Evolutionary conservation across 2,329 filamentous ascomycete genomes (phyloP).

Genomic region (Zymoseptoria crescenta): DNA sequence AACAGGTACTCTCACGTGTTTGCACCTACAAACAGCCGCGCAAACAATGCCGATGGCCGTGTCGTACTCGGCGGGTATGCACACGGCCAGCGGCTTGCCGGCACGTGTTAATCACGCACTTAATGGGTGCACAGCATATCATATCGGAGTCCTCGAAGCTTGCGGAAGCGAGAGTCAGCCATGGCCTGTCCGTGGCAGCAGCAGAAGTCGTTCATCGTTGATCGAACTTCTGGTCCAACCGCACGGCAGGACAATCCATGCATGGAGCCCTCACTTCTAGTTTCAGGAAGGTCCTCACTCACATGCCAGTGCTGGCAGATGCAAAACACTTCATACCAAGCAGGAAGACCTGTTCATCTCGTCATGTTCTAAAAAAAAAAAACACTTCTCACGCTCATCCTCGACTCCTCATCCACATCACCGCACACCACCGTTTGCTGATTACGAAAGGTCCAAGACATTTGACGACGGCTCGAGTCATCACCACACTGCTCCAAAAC

Average conservation of each 20-base stretch:
- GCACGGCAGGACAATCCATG: not conserved
- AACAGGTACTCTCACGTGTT: not conserved
- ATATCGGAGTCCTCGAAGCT: not conserved
- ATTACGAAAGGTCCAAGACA: not conserved
- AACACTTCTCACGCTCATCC: not conserved
- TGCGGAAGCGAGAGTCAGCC: not conserved
- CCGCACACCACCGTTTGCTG: not conserved
- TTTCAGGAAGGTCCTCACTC: not conserved
- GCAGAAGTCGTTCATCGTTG: not conserved
- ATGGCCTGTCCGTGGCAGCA: not conserved
- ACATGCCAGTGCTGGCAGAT: not conserved
- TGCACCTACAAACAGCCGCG: not conserved
- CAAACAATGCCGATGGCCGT: not conserved
- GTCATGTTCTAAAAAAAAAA: not conserved
- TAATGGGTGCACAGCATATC: not conserved
- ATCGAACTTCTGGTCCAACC: not conserved
- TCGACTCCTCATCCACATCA: not conserved
- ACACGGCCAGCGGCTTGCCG: not conserved
- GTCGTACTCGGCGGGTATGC: not conserved
- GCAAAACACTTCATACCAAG: not conserved
- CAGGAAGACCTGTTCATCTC: not conserved
- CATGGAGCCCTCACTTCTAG: not conserved
- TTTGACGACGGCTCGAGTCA: not conserved
- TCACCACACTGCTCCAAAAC: not conserved
- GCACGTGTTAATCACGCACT: not conserved